phyloP scores from a whole-genome alignment of 2,329 filamentous ascomycete species.

The Chaetomium olivaceum region DNA sequence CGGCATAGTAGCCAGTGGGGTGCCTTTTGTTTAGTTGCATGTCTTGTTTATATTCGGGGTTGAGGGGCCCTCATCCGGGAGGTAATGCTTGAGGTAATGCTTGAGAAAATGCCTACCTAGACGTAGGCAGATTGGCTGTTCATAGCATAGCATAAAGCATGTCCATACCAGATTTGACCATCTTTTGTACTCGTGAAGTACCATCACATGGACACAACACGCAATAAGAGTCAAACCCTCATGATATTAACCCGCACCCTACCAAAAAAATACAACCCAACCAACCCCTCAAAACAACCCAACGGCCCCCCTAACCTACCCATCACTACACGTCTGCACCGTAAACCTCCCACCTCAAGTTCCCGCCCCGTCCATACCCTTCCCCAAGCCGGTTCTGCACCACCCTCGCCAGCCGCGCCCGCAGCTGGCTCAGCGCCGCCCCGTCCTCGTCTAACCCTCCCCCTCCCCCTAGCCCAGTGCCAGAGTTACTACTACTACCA shows the following conservation, averaged over 20 bases:
- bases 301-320: conserved; percentile 17
- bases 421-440: conserved; percentile 67
- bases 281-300: too few species aligned
- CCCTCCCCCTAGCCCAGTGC: too few species aligned
- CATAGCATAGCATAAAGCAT: not conserved
- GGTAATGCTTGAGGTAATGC: too few species aligned
- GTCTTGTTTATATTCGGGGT: not conserved
- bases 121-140: not conserved
- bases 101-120: not conserved
- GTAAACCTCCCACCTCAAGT: conserved; percentile 89
- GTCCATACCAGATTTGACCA: not conserved
- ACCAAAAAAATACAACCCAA: not conserved
- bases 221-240: not conserved
- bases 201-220: not conserved
- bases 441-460: conserved; percentile 58
- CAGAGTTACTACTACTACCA: not conserved
- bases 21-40: not conserved
- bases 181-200: not conserved
- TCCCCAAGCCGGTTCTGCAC: conserved; percentile 85
- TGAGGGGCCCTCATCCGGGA: not conserved
- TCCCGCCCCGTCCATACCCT: conserved; percentile 77
- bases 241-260: not conserved
- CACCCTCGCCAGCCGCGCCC: conserved; percentile 73
- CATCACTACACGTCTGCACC: conserved; percentile 63
- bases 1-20: not conserved